Evolutionary conservation across 2,329 filamentous ascomycete species (phyloP).

Genomic region (Alternaria gaisen): DNA sequence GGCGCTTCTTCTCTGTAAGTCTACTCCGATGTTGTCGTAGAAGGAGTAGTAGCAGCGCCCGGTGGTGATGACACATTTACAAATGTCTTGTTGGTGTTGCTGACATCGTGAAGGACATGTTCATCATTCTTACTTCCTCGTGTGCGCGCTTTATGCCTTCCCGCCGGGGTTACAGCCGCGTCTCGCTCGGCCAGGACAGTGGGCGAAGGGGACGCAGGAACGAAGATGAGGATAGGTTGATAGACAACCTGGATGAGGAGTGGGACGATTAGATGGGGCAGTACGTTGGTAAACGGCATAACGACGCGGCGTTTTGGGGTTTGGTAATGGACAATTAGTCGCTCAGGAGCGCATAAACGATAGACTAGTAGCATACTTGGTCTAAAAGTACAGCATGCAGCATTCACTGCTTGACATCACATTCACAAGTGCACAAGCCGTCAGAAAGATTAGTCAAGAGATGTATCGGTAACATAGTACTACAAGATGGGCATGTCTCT

Average conservation of each 20-base stretch:
- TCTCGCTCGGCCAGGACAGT: constrained; percentile 61
- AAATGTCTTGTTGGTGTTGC: constrained; percentile 10
- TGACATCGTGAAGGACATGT: constrained; percentile 59
- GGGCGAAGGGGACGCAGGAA: constrained; percentile 56
- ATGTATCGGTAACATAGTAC: not conserved
- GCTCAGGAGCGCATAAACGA: constrained; percentile 8
- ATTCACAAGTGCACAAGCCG: not conserved
- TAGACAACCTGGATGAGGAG: constrained; percentile 95
- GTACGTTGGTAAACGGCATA: not conserved
- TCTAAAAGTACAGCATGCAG: not conserved
- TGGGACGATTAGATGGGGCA: constrained; percentile 75
- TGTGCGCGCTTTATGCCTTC: constrained; percentile 72
- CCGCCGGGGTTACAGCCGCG: constrained; percentile 71
- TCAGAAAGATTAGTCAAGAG: not conserved
- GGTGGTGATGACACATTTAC: constrained; percentile 4
- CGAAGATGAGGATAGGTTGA: constrained; percentile 91
- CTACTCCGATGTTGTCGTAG: constrained; percentile 9
- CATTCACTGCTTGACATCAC: not conserved
- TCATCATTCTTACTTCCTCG: constrained; percentile 73
- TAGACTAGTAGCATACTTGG: not conserved
- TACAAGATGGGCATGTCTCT: not conserved
- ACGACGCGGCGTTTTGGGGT: constrained; percentile 13
- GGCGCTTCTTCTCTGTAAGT: constrained; percentile 80
- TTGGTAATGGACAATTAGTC: constrained; percentile 6
- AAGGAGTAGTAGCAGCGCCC: constrained; percentile 4